phyloP scores from a whole-genome alignment of 2,329 filamentous ascomycete genomes.

The Nothophoma quercina region DNA sequence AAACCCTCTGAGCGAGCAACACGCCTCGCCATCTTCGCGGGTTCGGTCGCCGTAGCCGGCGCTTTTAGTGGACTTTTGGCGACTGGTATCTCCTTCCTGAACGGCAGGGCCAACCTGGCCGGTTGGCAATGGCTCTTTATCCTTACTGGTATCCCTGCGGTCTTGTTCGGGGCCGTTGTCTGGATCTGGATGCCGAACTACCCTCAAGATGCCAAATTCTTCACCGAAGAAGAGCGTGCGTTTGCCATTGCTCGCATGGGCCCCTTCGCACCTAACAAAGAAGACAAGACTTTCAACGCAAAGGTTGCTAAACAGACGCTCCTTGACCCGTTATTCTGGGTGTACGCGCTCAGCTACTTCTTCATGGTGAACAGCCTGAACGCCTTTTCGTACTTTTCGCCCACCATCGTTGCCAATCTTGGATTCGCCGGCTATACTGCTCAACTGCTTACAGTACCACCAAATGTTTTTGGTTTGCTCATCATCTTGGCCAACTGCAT shows the following conservation, averaged over 20 bases:
- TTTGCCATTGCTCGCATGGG: constrained; percentile 72
- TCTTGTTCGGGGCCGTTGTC: constrained; percentile 69
- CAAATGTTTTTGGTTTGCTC: constrained; percentile 67
- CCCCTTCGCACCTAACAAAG: constrained; percentile 53
- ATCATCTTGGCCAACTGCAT: constrained; percentile 47
- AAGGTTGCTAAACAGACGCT: constrained; percentile 58
- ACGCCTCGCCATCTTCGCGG: constrained; percentile 80
- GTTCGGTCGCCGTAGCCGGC: constrained; percentile 77
- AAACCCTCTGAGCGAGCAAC: constrained; percentile 77
- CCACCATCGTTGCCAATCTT: constrained; percentile 68
- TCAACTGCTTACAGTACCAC: constrained; percentile 72
- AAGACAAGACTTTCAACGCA: constrained; percentile 54
- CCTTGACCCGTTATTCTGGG: constrained; percentile 60
- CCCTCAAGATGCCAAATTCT: constrained; percentile 75
- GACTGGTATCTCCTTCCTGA: constrained; percentile 72
- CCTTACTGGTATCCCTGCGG: constrained; percentile 71
- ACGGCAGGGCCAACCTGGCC: constrained; percentile 60
- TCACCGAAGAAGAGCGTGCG: constrained; percentile 72
- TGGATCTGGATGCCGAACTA: constrained; percentile 80
- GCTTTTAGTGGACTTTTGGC: constrained; percentile 77
- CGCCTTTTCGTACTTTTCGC: constrained; percentile 59
- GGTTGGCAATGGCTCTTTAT: constrained; percentile 56
- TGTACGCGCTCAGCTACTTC: constrained; percentile 54
- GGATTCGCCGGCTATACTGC: constrained; percentile 64
- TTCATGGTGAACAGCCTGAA: constrained; percentile 55